phyloP scores from a whole-genome alignment of 2,329 filamentous ascomycete species.

The Microdochium trichocladiopsis region DNA sequence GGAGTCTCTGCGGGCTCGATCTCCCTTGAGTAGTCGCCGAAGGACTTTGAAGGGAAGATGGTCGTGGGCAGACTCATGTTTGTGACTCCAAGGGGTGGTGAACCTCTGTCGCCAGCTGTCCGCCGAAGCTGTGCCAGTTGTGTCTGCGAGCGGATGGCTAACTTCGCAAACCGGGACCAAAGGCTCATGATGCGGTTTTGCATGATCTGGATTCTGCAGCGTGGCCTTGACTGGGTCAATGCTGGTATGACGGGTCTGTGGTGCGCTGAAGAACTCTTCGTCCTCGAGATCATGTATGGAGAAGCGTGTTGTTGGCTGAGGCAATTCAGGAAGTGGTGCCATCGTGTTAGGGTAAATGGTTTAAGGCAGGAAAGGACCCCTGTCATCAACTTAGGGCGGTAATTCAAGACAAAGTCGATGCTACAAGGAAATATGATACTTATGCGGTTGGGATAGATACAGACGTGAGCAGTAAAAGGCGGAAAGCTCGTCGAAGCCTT shows the following conservation, averaged over 20 bases:
- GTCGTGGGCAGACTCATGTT: conserved; percentile 4
- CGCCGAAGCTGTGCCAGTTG: not conserved
- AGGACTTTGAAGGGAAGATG: conserved; percentile 7
- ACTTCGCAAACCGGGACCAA: conserved; percentile 5
- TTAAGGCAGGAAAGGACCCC: not conserved
- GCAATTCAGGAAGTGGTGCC: not conserved
- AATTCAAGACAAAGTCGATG: too few relatives aligned
- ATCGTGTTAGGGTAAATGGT: not conserved
- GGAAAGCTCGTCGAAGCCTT: too few relatives aligned
- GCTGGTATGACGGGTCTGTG: conserved; percentile 11
- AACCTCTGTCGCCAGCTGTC: conserved; percentile 3
- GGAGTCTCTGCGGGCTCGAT: not conserved
- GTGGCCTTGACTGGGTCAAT: conserved; percentile 4
- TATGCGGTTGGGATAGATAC: too few relatives aligned
- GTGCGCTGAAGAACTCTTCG: conserved; percentile 17
- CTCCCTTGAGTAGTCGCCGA: conserved; percentile 2
- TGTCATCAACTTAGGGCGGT: too few relatives aligned
- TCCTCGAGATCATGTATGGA: conserved; percentile 7
- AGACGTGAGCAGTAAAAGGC: too few relatives aligned
- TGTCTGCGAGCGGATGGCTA: not conserved
- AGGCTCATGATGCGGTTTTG: conserved; percentile 6
- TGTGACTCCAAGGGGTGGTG: conserved; percentile 3
- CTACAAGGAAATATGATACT: too few relatives aligned
- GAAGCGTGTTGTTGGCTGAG: not conserved
- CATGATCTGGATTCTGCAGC: conserved; percentile 3